Conservation (phyloP, 1,284 basidiomycete genomes). For the Retiboletus flavoniger region DNA sequence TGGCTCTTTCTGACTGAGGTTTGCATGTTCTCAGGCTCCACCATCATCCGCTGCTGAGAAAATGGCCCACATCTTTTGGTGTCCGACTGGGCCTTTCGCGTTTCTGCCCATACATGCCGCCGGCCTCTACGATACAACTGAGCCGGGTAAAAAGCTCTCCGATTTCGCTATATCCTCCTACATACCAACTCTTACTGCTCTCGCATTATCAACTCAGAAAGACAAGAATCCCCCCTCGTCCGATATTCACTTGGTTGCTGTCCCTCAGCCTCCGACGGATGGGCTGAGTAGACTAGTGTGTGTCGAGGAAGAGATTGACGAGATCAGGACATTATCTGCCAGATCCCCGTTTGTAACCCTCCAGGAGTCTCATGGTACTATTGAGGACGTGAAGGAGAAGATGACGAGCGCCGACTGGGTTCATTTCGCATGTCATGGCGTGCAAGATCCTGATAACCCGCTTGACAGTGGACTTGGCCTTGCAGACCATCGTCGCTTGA, state of each 20-base stretch:
- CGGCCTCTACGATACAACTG: not conserved
- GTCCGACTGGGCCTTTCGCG: not conserved
- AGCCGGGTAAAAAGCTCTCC: not conserved
- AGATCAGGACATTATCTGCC: not conserved
- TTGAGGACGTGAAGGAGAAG: not conserved
- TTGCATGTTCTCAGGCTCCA: too few relatives aligned
- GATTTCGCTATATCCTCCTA: not conserved
- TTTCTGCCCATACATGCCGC: not conserved
- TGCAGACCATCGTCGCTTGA: not conserved
- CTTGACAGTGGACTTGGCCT: not conserved
- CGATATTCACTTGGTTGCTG: not conserved
- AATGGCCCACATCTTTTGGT: not conserved
- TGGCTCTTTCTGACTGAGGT: too few relatives aligned
- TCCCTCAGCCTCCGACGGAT: not conserved
- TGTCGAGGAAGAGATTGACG: not conserved
- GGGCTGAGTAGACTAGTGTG: not conserved
- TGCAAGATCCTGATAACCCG: not conserved
- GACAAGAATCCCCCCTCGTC: not conserved
- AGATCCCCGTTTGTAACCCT: not conserved
- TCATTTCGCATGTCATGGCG: not conserved
- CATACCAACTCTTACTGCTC: not conserved
- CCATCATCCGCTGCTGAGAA: not conserved
- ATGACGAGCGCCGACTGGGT: not conserved
- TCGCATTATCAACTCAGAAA: not conserved
- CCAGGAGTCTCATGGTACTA: not conserved